Base-by-base conservation (phyloP, 1,139 yeast species). In the Kodamaea fungicola region DNA sequence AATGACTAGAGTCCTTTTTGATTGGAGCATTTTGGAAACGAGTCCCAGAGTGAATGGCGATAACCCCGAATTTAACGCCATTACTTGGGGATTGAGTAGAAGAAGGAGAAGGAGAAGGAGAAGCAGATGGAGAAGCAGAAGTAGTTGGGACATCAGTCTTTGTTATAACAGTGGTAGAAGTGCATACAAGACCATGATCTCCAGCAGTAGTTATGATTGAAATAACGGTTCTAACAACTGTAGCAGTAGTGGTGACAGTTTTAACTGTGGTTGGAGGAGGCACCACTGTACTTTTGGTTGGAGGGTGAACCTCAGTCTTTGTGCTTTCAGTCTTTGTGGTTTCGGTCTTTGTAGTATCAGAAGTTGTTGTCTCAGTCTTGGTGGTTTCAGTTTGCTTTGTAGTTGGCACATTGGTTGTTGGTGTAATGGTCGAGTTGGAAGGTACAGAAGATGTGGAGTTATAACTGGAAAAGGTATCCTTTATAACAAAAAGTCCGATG, bases 1-100 rank as follows among this genome's bases (percentile, higher is more conserved):
- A 55, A 48, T 61, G 64, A 5, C 53, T 43, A 8, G 42, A 46
- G 12, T 55, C 65, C 48, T 57, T 57, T 43, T 52, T 59, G 47
- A 60, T 56, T 3, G 54, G 36, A 6, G 43, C 35, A 41, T 52
- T 37, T 34, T 57, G 57, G 45, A 56, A 50, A 13, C 44, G 37
- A 7, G 54, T 33, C 6, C 62, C 61, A 6, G 60, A 54, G 30
- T 43, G 49, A 32, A 49, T 50, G 31, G 55, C 44, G 22, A 54
- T 37, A 12, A 54, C 38, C 12, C 52, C 51, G 30, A 52, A 51
- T 9, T 40, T 32, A 21, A 40, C 27, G 22, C 41, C 33, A 7
- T 23, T 22, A 8, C 30, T 10, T 23, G 26, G 9, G 10, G 26
- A 23, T 19, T 3, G 12, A 6, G 26, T 4, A 8, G 26, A 4